A percentile compares a stretch with the other conserved stretches of the same genome.
These are phyloP conservation scores for Nothophoma quercina DNA, from an alignment of 2,329 filamentous ascomycete genomes.

Conservation along the genomic window DNA sequence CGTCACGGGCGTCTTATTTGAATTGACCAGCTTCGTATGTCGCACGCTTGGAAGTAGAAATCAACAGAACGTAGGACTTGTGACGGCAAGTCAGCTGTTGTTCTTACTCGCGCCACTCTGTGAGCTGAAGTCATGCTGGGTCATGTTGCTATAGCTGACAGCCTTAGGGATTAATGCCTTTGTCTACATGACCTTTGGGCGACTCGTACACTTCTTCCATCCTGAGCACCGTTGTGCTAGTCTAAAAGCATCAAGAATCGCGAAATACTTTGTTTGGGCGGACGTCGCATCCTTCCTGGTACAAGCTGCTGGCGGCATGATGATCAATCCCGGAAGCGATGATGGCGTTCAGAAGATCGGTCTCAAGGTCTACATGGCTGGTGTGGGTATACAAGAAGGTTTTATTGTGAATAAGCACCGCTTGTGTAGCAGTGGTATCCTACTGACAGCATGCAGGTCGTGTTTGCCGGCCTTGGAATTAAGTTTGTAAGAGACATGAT, in stretches of 20 bases:
- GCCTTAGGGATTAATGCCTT: slow-evolving; percentile 55
- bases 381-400: slow-evolving; percentile 35
- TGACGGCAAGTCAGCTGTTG: slow-evolving; percentile 51
- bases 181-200: slow-evolving; percentile 51
- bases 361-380: slow-evolving; percentile 53
- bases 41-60: slow-evolving; percentile 52
- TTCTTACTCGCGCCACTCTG: slow-evolving; percentile 54
- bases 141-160: background rate
- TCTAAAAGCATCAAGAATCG: slow-evolving; percentile 50
- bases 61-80: slow-evolving; percentile 44
- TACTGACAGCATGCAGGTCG: background rate
- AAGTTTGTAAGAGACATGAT: background rate
- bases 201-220: slow-evolving; percentile 52
- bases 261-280: slow-evolving; percentile 54
- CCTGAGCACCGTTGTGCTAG: slow-evolving; percentile 43
- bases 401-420: slow-evolving; percentile 37
- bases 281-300: slow-evolving; percentile 57
- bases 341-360: slow-evolving; percentile 45
- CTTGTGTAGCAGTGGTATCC: background rate
- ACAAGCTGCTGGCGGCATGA: slow-evolving; percentile 51
- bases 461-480: background rate
- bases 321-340: slow-evolving; percentile 40
- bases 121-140: slow-evolving; percentile 8
- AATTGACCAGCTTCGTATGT: slow-evolving; percentile 52
- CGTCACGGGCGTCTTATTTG: slow-evolving; percentile 55